These are phyloP conservation scores for Spergularia bocconei DNA, from an alignment of 148 eudicot species.

Conservation along the genomic window DNA sequence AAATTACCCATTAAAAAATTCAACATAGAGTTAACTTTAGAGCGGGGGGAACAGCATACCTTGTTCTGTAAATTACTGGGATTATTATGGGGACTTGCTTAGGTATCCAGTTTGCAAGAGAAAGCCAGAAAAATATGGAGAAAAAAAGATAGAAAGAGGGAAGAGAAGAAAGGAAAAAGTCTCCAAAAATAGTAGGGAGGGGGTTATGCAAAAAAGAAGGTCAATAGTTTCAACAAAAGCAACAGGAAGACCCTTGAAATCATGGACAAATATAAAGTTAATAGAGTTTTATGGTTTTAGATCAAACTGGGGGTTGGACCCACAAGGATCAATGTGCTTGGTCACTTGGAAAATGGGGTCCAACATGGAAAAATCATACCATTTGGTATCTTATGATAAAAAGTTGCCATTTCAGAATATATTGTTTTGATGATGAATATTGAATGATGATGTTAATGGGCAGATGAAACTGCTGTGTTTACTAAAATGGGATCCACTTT, in stretches of 20 bases:
- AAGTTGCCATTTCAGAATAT: slow-evolving; percentile 12
- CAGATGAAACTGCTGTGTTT: slow-evolving; percentile 28
- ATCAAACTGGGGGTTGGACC: slow-evolving; percentile 10
- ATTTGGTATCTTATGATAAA: neutral
- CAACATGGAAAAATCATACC: slow-evolving; percentile 13
- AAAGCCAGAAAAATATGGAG: slow-evolving; percentile 6
- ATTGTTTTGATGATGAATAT: neutral
- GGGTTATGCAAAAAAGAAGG: slow-evolving; percentile 19
- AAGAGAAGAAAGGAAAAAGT: slow-evolving; percentile 16
- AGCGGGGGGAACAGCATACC: slow-evolving; percentile 8
- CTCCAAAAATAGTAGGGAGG: slow-evolving; percentile 24
- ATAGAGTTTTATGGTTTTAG: slow-evolving; percentile 2
- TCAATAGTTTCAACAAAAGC: slow-evolving; percentile 25
- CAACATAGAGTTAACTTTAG: neutral
- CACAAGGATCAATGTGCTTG: slow-evolving; percentile 23
- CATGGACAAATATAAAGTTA: neutral
- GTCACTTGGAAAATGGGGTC: slow-evolving; percentile 15
- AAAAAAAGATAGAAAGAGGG: neutral
- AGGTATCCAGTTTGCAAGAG: slow-evolving; percentile 9
- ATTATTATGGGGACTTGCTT: neutral
- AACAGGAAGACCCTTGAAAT: slow-evolving; percentile 11
- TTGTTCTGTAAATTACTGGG: slow-evolving; percentile 3
- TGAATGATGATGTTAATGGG: slow-evolving; percentile 5
- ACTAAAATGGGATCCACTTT: slow-evolving; percentile 16
- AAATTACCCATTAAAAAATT: slow-evolving; percentile 4